phyloP scores from a whole-genome alignment of 2,329 filamentous ascomycete genomes.

The Fusarium ramigenum region DNA sequence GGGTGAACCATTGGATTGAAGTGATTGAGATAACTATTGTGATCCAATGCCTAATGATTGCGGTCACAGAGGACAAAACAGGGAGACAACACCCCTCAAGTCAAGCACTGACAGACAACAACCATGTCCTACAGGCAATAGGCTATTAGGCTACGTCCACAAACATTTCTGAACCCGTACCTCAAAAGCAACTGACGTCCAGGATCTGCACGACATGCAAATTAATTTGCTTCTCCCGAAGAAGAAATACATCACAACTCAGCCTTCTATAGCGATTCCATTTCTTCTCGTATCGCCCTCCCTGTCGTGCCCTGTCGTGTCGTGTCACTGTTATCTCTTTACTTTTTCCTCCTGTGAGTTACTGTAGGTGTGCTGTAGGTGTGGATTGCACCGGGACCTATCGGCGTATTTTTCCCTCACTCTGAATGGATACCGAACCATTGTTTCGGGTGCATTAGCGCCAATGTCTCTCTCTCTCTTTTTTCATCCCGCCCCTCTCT shows the following conservation, averaged over 20 bases:
- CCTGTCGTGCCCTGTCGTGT: not conserved
- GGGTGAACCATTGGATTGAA: not conserved
- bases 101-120: not conserved
- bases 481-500: not conserved
- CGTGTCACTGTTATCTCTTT: not conserved
- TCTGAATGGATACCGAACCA: slow-evolving; percentile 24
- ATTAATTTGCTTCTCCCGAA: slow-evolving; percentile 18
- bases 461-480: not conserved
- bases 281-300: not conserved
- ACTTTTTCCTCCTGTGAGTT: not conserved
- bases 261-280: not conserved
- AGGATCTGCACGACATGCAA: not conserved
- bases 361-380: not conserved
- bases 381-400: not conserved
- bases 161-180: not conserved
- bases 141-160: too few species aligned
- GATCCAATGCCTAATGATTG: not conserved
- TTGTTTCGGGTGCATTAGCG: slow-evolving; percentile 38
- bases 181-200: not conserved
- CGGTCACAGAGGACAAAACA: not conserved
- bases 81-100: not conserved
- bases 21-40: not conserved
- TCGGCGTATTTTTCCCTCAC: slow-evolving; percentile 4
- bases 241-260: slow-evolving; percentile 2
- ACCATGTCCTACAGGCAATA: not conserved